Percentiles rank a stretch among this genome's conserved stretches.
Conservation (phyloP, 2,329 filamentous ascomycete genomes). For the Epichloe brachyelytri region DNA sequence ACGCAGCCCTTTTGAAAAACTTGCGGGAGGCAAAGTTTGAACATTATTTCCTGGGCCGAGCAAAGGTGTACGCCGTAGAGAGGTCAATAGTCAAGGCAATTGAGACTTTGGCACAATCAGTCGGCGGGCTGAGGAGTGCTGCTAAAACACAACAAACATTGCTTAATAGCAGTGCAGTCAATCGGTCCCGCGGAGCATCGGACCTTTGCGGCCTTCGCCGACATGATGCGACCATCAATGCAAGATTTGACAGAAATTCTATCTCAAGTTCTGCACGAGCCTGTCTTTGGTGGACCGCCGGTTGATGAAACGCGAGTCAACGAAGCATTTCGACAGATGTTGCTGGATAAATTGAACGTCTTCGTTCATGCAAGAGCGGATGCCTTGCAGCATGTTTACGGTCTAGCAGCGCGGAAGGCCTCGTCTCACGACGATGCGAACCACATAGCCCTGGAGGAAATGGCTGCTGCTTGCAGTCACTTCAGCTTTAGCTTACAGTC, state of each 20-base stretch:
- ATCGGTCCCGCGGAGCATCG: slow-evolving; percentile 32
- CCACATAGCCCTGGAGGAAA: slow-evolving; percentile 81
- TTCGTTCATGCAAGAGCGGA: slow-evolving; percentile 60
- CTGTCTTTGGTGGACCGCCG: slow-evolving; percentile 47
- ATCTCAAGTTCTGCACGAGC: slow-evolving; percentile 67
- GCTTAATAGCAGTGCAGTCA: slow-evolving; percentile 32
- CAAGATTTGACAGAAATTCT: slow-evolving; percentile 77
- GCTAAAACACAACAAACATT: slow-evolving; percentile 76
- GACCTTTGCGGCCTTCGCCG: slow-evolving; percentile 69
- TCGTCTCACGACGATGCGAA: slow-evolving; percentile 56
- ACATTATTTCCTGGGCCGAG: slow-evolving; percentile 64
- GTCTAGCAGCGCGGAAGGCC: slow-evolving; percentile 51
- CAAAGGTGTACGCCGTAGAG: slow-evolving; percentile 63
- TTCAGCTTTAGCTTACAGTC: slow-evolving; percentile 81
- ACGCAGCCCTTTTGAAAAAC: slow-evolving; percentile 42
- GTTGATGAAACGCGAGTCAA: slow-evolving; percentile 44
- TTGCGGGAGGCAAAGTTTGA: slow-evolving; percentile 74
- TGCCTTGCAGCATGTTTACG: slow-evolving; percentile 64
- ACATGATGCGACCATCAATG: slow-evolving; percentile 77
- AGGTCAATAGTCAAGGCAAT: slow-evolving; percentile 66
- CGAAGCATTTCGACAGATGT: slow-evolving; percentile 60
- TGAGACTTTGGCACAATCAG: slow-evolving; percentile 68
- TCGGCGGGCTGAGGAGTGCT: slow-evolving; percentile 76
- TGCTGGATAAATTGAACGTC: slow-evolving; percentile 59
- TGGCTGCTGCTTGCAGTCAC: slow-evolving; percentile 82